Evolutionary conservation across 2,329 filamentous ascomycete species (phyloP).

Genomic region (Phoma sp.): DNA sequence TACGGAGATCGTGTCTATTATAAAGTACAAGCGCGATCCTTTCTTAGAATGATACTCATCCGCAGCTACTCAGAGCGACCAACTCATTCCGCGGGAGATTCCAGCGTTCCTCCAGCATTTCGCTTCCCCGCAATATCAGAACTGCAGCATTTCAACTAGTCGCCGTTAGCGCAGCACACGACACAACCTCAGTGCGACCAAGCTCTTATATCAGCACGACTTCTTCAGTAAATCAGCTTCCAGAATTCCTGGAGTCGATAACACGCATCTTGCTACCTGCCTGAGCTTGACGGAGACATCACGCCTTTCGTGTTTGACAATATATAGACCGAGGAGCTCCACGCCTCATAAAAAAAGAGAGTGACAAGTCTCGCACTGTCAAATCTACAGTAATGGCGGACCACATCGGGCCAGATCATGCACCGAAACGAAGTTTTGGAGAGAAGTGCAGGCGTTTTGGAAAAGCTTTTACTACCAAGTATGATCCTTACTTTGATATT

Average conservation of each 20-base stretch:
- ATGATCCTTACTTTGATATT: conserved; percentile 19
- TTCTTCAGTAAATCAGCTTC: not conserved
- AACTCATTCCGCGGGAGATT: not conserved
- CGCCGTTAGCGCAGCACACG: conserved; percentile 15
- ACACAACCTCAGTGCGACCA: conserved; percentile 4
- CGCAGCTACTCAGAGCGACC: not conserved
- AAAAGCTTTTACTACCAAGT: conserved; percentile 58
- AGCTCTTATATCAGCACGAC: conserved; percentile 7
- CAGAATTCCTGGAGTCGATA: not conserved
- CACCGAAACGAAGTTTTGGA: conserved; percentile 49
- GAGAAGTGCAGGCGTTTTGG: conserved; percentile 49
- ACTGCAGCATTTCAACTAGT: conserved; percentile 6
- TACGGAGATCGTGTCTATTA: conserved; percentile 11
- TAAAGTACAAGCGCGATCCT: conserved; percentile 6
- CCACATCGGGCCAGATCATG: conserved; percentile 52
- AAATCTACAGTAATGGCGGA: conserved; percentile 39
- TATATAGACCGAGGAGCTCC: conserved; percentile 11
- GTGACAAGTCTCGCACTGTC: conserved; percentile 11
- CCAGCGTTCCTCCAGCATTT: not conserved
- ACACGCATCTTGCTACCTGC: not conserved
- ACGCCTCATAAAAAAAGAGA: conserved; percentile 17
- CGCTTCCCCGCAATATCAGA: conserved; percentile 16
- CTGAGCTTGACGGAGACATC: not conserved
- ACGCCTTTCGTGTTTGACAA: not conserved
- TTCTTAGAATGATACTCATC: not conserved